Evolutionary conservation across 148 eudicot genomes (phyloP), one percentile per base, ranked within the genome.

Genomic region (Fagopyrum tataricum): DNA sequence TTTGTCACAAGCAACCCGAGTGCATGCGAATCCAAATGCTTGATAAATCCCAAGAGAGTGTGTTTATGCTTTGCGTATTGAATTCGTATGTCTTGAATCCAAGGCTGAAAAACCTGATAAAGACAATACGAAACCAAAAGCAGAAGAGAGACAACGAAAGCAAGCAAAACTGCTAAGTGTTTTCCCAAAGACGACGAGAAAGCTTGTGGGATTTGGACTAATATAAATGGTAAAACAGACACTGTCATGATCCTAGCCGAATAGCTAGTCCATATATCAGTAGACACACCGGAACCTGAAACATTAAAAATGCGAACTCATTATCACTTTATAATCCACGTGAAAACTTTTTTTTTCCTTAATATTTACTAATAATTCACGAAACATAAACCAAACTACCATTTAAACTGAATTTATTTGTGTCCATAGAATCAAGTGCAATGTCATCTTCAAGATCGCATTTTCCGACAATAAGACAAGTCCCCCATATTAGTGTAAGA

Each of bases 101-200:
- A 84, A n/a, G 98, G 98, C 83, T 93, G 97, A 71, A 87, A 84
- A 41, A 93, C 87, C 91, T 93, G 98, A 79, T 87, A 93, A 71
- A 84, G 72, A 77, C 98, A 91, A 62, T 93, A 93, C 37, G 87
- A 76, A 67, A 91, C 24, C 58, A 93, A 85, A 74, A 91, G 80
- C 23, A 79, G 41, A 46, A 84, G 44, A 41, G 98, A 87, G 39
- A 89, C 9, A 48, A 93, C 72, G 14, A 88, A 84, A 10, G 79
- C 84, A 75, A 84, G 77, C 79, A 88, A 72, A 53, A 88, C 78
- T n/a, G 84, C 82, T 41, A 80, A 79, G 58, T 78, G 87, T 71
- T 81, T 79, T 70, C 86, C 91, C 4, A 91, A 89, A 72, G 75
- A 80, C 58, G 67, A 73, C 24, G 91, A 89, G 74, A 93, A 47